Base-by-base conservation (phyloP, 495 filamentous ascomycete genomes). In the Copromyces sp. region DNA sequence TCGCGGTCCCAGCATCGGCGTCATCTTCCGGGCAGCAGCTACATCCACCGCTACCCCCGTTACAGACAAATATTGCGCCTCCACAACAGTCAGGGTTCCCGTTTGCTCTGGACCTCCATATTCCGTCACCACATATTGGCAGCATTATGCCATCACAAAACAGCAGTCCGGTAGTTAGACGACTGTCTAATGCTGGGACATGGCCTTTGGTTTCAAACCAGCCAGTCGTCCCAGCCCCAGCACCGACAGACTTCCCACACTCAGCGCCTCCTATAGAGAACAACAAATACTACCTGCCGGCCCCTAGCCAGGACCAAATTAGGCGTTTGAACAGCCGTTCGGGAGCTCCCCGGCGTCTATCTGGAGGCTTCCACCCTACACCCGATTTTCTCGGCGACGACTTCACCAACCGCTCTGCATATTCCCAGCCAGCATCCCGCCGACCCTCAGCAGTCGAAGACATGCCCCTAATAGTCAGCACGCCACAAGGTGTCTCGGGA, bases 401-500 rank as follows among this genome's bases (percentile, higher is more conserved):
- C n/a, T 42, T 32, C 29, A 72, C 47, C 38, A 71, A 65, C 53
- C 53, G 53, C 29, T 69, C 76, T 3, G 74, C 77, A 47, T 72
- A 75, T 4, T 74, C 65, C 6, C 79, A 76, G 24, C 75, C 74
- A 17, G 65, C 65, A 24, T 40, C 47, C 16, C 71, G 68, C 76
- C 16, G 47, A 68, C 8, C 73, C 68, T 9, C 76, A 72, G 3
- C 71, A 71, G 20, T 65, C 14, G 76, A 81, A 32, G 82, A 83
- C 11, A 82, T 84, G 42, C 83, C 85, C 9, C 81, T 86, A 9
- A 85, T 86, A 71, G 84, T 85, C 70, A 84, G 81, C 78, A 86
- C 82, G 8, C 84, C 83, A 42, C 82, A 77, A 39, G 84, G 81
- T 72, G 84, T 85, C 37, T 75, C 77, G 12, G 84, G 82, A 59